Conservation (phyloP, 176 grass and related monocot genomes). For the Carex kokanica region DNA sequence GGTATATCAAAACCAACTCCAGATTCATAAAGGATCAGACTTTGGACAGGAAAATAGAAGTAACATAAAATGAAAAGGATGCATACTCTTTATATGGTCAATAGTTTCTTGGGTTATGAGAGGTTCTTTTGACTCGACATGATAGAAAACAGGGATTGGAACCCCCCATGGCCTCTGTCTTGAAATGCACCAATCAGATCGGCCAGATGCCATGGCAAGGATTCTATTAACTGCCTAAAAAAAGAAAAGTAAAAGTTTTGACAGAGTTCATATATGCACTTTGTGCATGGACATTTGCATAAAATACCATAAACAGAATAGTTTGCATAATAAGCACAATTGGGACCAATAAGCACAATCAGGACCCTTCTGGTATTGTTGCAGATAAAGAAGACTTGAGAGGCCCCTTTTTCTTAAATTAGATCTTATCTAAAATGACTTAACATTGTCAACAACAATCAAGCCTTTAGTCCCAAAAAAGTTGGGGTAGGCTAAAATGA, state of each 20-base stretch:
- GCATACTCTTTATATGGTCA: constrained; percentile 77
- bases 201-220: constrained; percentile 79
- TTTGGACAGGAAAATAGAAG: neutral
- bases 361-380: neutral
- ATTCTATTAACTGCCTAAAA: constrained; percentile 91
- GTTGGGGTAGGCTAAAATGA: neutral
- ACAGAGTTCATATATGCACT: neutral
- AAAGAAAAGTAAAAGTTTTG: neutral
- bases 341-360: neutral
- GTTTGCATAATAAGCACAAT: neutral
- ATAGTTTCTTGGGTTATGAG: constrained; percentile 93
- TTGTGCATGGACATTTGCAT: neutral
- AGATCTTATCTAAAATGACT: neutral
- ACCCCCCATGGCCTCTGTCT: constrained; percentile 97
- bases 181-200: constrained; percentile 99
- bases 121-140: constrained; percentile 73
- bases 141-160: constrained; percentile 96
- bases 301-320: constrained; percentile 5
- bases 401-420: neutral
- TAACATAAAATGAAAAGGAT: constrained; percentile 6
- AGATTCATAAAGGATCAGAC: constrained; percentile 6
- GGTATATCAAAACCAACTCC: neutral
- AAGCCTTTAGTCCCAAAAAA: too few species aligned
- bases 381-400: neutral
- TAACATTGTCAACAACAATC: too few species aligned